Percentiles rank a stretch among this genome's conserved stretches.
Conservation (phyloP, 768 basidiomycete species). For the Amanita phalloides region DNA sequence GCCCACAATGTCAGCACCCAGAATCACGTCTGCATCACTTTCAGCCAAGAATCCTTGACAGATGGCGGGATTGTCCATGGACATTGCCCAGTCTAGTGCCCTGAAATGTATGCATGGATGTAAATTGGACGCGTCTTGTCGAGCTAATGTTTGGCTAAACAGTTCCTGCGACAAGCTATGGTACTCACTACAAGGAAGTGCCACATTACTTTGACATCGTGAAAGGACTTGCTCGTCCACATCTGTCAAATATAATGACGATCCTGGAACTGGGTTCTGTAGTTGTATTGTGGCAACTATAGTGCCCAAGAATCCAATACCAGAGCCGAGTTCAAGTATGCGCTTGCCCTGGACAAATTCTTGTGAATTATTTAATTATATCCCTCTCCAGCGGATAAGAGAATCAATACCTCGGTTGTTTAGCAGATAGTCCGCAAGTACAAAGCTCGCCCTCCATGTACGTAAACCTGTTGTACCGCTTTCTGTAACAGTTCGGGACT, state of each 20-base stretch:
- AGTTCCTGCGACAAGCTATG: slow-evolving; percentile 9
- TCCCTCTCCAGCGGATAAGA: not conserved
- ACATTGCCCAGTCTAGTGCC: slow-evolving; percentile 58
- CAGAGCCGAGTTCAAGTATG: slow-evolving; percentile 69
- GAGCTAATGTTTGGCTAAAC: not conserved
- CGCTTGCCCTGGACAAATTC: slow-evolving; percentile 33
- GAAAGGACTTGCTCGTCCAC: slow-evolving; percentile 50
- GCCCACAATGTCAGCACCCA: slow-evolving; percentile 61
- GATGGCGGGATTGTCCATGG: slow-evolving; percentile 26
- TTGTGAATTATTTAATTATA: slow-evolving; percentile 18
- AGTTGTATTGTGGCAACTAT: slow-evolving; percentile 49
- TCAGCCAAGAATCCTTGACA: slow-evolving; percentile 25
- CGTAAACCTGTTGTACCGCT: slow-evolving; percentile 70
- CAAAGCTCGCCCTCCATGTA: slow-evolving; percentile 69
- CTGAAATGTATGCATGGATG: slow-evolving; percentile 35
- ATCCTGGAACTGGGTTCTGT: not conserved
- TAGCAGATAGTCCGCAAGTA: slow-evolving; percentile 52
- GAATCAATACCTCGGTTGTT: slow-evolving; percentile 37
- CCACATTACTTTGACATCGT: slow-evolving; percentile 49
- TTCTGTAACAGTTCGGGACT: slow-evolving; percentile 67
- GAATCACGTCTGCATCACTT: slow-evolving; percentile 42
- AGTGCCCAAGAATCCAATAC: slow-evolving; percentile 66
- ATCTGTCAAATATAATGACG: slow-evolving; percentile 47
- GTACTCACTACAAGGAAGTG: slow-evolving; percentile 59
- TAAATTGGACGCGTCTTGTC: slow-evolving; percentile 43